Conservation (phyloP, 2,329 filamentous ascomycete species). For the Raffaelea albimanens region DNA sequence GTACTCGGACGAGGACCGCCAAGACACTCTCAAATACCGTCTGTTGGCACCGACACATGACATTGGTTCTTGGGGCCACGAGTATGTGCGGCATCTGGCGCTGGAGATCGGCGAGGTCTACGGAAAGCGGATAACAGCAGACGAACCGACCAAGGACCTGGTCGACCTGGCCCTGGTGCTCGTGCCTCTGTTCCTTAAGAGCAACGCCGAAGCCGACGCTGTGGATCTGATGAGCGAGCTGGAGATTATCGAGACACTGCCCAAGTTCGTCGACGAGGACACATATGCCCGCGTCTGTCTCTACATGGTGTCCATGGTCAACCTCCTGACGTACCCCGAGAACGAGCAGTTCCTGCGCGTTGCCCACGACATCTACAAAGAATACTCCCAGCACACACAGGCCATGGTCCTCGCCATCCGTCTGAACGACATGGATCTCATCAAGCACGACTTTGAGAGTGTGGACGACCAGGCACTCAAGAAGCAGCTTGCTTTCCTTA, state of each 20-base stretch:
- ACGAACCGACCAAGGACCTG: slow-evolving; percentile 75
- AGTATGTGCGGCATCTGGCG: slow-evolving; percentile 92
- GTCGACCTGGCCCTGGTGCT: slow-evolving; percentile 75
- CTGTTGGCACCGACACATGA: slow-evolving; percentile 83
- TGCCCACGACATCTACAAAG: slow-evolving; percentile 86
- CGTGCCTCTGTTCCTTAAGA: slow-evolving; percentile 90
- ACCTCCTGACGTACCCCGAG: slow-evolving; percentile 91
- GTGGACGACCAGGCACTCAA: slow-evolving; percentile 74
- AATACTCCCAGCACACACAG: slow-evolving; percentile 87
- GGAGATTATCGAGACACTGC: slow-evolving; percentile 90
- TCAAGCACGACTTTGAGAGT: slow-evolving; percentile 68
- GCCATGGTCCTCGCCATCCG: slow-evolving; percentile 92
- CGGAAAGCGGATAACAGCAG: slow-evolving; percentile 74
- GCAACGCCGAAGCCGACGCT: slow-evolving; percentile 95
- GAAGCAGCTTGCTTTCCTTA: slow-evolving; percentile 89
- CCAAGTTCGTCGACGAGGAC: slow-evolving; percentile 83
- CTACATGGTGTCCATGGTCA: slow-evolving; percentile 99
- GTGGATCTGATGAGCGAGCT: slow-evolving; percentile 95
- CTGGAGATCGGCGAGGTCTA: slow-evolving; percentile 95
- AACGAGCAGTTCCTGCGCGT: slow-evolving; percentile 92
- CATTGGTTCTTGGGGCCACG: slow-evolving; percentile 94
- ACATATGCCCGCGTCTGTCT: slow-evolving; percentile 89
- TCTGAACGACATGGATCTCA: slow-evolving; percentile 77
- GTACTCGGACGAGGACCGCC: slow-evolving; percentile 89
- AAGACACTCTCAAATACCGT: slow-evolving; percentile 94